Evolutionary conservation across 208 protist species (phyloP).

Genomic region (Tetramitus jugosus): DNA sequence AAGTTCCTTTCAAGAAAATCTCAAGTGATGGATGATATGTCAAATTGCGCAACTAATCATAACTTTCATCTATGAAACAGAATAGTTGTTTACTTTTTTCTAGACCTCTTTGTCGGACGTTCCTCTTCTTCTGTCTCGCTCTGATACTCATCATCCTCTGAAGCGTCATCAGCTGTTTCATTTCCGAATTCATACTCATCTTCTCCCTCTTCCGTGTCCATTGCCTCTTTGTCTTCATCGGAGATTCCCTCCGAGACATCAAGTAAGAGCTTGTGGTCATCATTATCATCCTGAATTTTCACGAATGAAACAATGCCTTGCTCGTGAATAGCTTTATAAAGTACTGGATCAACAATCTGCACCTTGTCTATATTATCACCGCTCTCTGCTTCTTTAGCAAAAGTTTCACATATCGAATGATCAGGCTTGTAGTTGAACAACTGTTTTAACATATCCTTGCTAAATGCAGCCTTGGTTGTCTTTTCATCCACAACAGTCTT

Average conservation of each 20-base stretch:
- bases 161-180: not conserved
- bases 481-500: conserved; percentile 81
- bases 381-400: not conserved
- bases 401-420: not conserved
- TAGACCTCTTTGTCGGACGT: too few species aligned
- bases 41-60: too few species aligned
- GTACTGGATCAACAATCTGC: not conserved
- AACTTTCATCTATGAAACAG: too few species aligned
- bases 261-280: not conserved
- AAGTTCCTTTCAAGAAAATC: too few species aligned
- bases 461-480: not conserved
- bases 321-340: not conserved
- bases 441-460: not conserved
- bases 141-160: not conserved
- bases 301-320: not conserved
- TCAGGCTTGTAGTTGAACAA: not conserved
- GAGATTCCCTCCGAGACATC: not conserved
- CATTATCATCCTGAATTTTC: not conserved
- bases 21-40: too few species aligned
- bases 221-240: not conserved
- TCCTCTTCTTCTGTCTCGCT: too few species aligned
- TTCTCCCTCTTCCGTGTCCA: not conserved
- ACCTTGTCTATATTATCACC: not conserved
- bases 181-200: conserved; percentile 8
- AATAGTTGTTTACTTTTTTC: too few species aligned